Base-by-base conservation (phyloP, 2,329 filamentous ascomycete genomes). In the Pseudocercospora musae region DNA sequence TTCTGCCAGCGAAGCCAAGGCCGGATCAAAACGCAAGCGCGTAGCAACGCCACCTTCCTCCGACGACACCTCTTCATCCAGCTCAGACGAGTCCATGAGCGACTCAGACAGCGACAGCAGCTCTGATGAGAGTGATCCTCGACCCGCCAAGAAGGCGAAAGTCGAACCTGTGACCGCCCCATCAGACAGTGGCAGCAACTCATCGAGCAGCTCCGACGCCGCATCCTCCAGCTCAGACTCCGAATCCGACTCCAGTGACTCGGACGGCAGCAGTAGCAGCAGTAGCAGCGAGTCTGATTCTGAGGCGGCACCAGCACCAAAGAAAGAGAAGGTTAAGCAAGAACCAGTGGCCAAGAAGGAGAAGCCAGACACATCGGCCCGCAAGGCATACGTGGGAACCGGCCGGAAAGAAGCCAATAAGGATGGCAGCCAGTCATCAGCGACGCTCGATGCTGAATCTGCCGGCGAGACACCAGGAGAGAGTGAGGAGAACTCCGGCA, bases 281-380 rank as follows among this genome's bases (percentile, higher is more conserved):
- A 54, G 78, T 66, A 81, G 74, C 69, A 70, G 72, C 62, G 79
- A 81, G 37, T 76, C 73, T 8, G 78, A 77, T 13, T 49, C 66
- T 7, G 64, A 59, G 11, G 62, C 66, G 21, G 37, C 50, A 33
- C 63, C 62, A 15, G 20, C 54, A 48, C 69, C 69, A 64, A 69
- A 65, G 42, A 59, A 57, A 37, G 64, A 65, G 62, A 69, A 64
- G 63, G 10, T 21, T 9, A 63, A 57, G 33, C 25, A 29, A 11
- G 25, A 25, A 52, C 21, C 48, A n/a, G 11, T 13, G 23, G 15
- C n/a, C 13, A 53, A 53, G 9, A 15, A 53, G 29, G 29, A 20
- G 27, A 54, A 54, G 52, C 52, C 52, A 13, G 52, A 33, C 7
- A 23, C 27, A 10, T 20, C 27, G 4, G n/a, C n/a, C 7, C 25